Conservation (phyloP, 78 protist genomes). For the Acrasis kona region DNA sequence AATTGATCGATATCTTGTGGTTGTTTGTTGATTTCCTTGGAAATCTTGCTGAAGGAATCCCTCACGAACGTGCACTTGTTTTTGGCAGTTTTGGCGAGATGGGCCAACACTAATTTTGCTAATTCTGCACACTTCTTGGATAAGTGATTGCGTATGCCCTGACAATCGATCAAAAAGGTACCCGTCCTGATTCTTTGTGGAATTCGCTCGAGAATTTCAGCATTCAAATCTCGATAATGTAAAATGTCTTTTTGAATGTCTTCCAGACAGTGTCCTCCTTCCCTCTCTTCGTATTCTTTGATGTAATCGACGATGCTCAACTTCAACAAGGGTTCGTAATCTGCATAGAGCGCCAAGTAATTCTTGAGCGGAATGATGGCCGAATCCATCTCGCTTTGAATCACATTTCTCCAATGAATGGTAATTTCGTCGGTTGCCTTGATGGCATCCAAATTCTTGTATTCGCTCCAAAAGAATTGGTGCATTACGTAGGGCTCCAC, state of each 20-base stretch:
- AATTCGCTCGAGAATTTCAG: not conserved
- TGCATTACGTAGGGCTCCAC: slow-evolving; percentile 53
- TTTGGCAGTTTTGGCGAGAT: slow-evolving; percentile 9
- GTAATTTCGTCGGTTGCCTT: not conserved
- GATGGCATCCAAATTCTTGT: slow-evolving; percentile 9
- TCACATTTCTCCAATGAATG: not conserved
- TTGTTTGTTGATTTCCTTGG: slow-evolving; percentile 5
- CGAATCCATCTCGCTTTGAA: not conserved
- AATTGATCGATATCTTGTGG: not conserved
- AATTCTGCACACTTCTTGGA: slow-evolving; percentile 14
- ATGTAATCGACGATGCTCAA: slow-evolving; percentile 7
- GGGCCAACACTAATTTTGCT: slow-evolving; percentile 1
- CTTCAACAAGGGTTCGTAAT: not conserved
- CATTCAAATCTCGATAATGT: not conserved
- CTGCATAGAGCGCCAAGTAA: slow-evolving; percentile 4
- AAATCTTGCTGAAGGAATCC: slow-evolving; percentile 4
- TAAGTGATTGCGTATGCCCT: not conserved
- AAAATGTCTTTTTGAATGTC: slow-evolving; percentile 9
- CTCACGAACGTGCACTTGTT: slow-evolving; percentile 2
- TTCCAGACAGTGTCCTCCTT: not conserved
- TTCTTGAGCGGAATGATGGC: slow-evolving; percentile 10
- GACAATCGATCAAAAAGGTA: slow-evolving; percentile 27
- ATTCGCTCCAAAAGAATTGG: slow-evolving; percentile 38
- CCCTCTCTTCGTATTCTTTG: not conserved
- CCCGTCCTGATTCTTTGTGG: slow-evolving; percentile 28